Evolutionary conservation across 2,329 filamentous ascomycete species (phyloP), one percentile per base, ranked within the genome.

Genomic region (Coniella lustricola): DNA sequence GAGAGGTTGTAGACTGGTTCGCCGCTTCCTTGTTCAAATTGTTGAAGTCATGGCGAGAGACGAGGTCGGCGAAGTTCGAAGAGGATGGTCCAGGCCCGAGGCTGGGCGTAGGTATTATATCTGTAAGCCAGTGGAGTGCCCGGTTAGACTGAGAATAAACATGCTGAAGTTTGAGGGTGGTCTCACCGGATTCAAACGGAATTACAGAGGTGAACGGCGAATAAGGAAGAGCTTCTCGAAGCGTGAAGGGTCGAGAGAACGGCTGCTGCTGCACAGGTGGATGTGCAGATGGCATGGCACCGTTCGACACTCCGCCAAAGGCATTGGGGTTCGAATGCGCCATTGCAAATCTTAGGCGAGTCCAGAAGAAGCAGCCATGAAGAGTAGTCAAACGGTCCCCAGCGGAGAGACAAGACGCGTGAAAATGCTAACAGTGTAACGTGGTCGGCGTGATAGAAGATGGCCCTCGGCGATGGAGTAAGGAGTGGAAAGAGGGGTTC

Each of bases 131-230:
- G n/a, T n/a, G n/a, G n/a, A n/a, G n/a, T n/a, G n/a, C n/a, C n/a
- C n/a, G n/a, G n/a, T n/a, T n/a, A n/a, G n/a, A n/a, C n/a, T n/a
- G n/a, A n/a, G n/a, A n/a, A n/a, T n/a, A n/a, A n/a, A n/a, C n/a
- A n/a, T n/a, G n/a, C 12, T 22, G 10, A 21, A 16, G 5, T 14
- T n/a, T 7, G 9, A 29, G 32, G n/a, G n/a, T 17, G 10, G 10
- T 60, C 72, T 55, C 67, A 90, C 87, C 82, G 56, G 85, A 78
- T 63, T 85, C 80, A 64, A 91, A 88, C 3, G 87, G 87, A 45
- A 87, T 76, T 42, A 90, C 84, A 3, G 86, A 89, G 42, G 84
- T 87, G 62, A 91, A 84, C 20, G 88, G 87, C 44, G 87, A 87
- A 66, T 83, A 90, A n/a, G 86, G 85, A 39, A 93, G 72, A 25